phyloP scores from a whole-genome alignment of 2,329 filamentous ascomycete species.

The Kalaharituber pfeilii region DNA sequence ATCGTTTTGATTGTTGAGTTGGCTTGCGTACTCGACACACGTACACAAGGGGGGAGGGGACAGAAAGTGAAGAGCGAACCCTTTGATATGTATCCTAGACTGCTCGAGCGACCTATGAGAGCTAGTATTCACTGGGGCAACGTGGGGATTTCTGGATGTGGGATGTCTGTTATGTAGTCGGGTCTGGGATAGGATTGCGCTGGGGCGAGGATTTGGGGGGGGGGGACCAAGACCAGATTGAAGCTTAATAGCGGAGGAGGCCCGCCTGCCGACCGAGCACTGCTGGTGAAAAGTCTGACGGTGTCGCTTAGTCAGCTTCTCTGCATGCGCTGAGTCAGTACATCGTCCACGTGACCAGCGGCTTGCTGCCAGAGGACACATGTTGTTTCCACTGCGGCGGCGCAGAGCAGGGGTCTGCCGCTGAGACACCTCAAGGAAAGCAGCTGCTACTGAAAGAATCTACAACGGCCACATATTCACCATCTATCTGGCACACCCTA shows the following conservation, averaged over 20 bases:
- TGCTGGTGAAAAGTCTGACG: background rate
- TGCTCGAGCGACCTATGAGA: too few species aligned
- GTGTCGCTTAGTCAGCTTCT: background rate
- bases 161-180: too few species aligned
- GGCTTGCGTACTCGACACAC: background rate
- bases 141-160: too few species aligned
- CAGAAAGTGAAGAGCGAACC: background rate
- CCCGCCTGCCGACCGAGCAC: background rate
- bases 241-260: too few species aligned
- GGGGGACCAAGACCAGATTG: too few species aligned
- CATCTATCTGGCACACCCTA: background rate
- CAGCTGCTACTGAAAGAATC: background rate
- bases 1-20: background rate
- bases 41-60: background rate
- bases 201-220: too few species aligned
- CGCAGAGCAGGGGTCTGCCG: background rate
- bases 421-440: background rate
- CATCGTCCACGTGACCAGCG: background rate
- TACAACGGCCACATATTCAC: constrained; percentile 1
- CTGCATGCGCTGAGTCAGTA: background rate
- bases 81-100: too few species aligned
- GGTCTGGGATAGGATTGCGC: too few species aligned
- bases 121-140: too few species aligned
- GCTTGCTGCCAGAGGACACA: background rate
- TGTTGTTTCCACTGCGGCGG: background rate